Conservation (phyloP, 2,329 filamentous ascomycete species). For the Trichophaea hybrida region DNA sequence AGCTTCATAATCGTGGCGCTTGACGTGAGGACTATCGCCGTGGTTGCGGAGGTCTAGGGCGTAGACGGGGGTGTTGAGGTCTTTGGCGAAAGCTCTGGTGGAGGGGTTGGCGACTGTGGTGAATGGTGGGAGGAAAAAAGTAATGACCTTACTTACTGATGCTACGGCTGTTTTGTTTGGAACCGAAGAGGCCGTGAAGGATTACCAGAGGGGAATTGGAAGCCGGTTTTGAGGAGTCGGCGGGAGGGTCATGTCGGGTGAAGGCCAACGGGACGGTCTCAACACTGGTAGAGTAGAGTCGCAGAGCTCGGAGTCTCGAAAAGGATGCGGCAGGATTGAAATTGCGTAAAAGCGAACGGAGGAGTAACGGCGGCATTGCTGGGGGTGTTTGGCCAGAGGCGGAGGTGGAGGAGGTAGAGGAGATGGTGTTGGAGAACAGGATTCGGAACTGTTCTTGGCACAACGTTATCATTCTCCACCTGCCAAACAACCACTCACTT, state of each 20-base stretch:
- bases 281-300: background rate
- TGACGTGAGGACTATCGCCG: constrained; percentile 69
- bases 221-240: constrained; percentile 34
- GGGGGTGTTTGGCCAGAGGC: background rate
- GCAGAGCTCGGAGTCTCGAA: background rate
- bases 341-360: background rate
- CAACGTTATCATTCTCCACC: too few relatives aligned
- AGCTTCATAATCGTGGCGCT: constrained; percentile 60
- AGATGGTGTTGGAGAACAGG: too few relatives aligned
- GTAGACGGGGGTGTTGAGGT: constrained; percentile 68
- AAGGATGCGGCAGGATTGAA: background rate
- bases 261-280: constrained; percentile 39
- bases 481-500: background rate
- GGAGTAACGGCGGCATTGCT: constrained; percentile 1
- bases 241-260: constrained; percentile 49
- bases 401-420: too few relatives aligned
- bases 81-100: constrained; percentile 59
- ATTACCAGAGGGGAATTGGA: constrained; percentile 56
- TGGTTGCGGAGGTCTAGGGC: constrained; percentile 84
- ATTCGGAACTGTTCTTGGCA: too few relatives aligned
- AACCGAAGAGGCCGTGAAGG: constrained; percentile 86
- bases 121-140: background rate
- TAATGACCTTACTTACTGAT: constrained; percentile 68
- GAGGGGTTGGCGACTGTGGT: background rate
- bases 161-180: constrained; percentile 83